Percentiles rank a stretch among this genome's conserved stretches.
phyloP scores from a whole-genome alignment of 139 green algal species.

The Mesotaenium endlicherianum region DNA sequence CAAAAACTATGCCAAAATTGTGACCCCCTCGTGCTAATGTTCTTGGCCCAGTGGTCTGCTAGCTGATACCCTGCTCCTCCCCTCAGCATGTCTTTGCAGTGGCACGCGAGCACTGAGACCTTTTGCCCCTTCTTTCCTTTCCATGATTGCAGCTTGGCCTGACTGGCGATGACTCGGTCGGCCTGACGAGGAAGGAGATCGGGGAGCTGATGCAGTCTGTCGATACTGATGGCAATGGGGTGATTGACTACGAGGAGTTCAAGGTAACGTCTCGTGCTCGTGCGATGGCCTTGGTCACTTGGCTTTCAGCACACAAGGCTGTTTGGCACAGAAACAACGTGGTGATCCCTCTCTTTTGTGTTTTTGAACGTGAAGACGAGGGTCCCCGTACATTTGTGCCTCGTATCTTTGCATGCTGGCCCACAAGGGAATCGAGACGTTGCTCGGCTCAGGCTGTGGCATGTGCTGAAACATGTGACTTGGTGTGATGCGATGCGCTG shows the following conservation, averaged over 20 bases:
- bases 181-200: slow-evolving; percentile 60
- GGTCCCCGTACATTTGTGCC: not conserved
- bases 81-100: too few species aligned
- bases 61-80: too few species aligned
- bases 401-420: not conserved
- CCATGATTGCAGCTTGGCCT: slow-evolving; percentile 30
- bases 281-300: not conserved
- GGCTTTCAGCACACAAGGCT: too few species aligned
- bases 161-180: slow-evolving; percentile 20
- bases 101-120: too few species aligned
- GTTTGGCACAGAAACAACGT: too few species aligned
- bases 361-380: not conserved
- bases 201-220: slow-evolving; percentile 70
- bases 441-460: not conserved
- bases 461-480: not conserved
- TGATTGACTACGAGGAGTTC: slow-evolving; percentile 86
- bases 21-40: too few species aligned
- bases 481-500: too few species aligned
- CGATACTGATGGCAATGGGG: slow-evolving; percentile 52
- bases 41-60: too few species aligned
- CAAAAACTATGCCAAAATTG: too few species aligned
- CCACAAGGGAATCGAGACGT: not conserved
- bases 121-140: not conserved
- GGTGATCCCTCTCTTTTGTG: not conserved
- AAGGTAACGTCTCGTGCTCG: slow-evolving; percentile 28